Evolutionary conservation across 1,139 yeast genomes (phyloP).

Genomic region (Diutina scorzettiae): DNA sequence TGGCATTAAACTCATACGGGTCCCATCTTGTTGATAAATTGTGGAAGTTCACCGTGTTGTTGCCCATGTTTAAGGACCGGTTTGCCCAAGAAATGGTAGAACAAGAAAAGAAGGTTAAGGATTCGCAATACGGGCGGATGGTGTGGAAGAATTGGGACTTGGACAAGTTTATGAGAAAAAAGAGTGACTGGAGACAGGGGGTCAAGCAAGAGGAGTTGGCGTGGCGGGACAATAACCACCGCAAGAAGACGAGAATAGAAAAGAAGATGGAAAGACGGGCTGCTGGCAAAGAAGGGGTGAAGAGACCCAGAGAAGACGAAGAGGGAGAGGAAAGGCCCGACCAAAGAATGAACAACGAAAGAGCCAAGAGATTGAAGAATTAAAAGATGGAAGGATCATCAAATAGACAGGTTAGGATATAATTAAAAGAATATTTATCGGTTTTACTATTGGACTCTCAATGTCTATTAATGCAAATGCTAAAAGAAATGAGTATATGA

Average conservation of each 20-base stretch:
- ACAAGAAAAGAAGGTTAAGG: constrained; percentile 63
- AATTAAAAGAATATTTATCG: too few relatives aligned
- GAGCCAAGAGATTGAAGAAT: too few relatives aligned
- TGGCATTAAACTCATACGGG: constrained; percentile 82
- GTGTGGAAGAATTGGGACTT: constrained; percentile 95
- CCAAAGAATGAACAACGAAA: too few relatives aligned
- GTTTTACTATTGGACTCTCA: too few relatives aligned
- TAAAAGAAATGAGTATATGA: constrained; percentile 77
- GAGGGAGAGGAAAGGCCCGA: too few relatives aligned
- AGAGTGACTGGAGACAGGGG: constrained; percentile 70
- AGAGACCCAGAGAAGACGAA: too few relatives aligned
- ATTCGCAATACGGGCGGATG: constrained; percentile 73
- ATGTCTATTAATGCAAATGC: background rate
- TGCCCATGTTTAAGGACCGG: constrained; percentile 80
- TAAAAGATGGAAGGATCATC: too few relatives aligned
- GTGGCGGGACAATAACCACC: constrained; percentile 15
- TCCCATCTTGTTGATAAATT: constrained; percentile 82
- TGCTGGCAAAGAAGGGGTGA: too few relatives aligned
- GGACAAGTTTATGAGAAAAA: constrained; percentile 64
- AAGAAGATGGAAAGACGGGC: background rate
- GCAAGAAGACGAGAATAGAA: constrained; percentile 1
- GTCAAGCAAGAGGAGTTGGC: constrained; percentile 63
- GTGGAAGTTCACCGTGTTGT: constrained; percentile 66
- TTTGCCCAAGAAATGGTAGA: constrained; percentile 57
- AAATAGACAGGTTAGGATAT: too few relatives aligned